phyloP scores from a whole-genome alignment of 805 yeast genomes.

The Starmerella apis region DNA sequence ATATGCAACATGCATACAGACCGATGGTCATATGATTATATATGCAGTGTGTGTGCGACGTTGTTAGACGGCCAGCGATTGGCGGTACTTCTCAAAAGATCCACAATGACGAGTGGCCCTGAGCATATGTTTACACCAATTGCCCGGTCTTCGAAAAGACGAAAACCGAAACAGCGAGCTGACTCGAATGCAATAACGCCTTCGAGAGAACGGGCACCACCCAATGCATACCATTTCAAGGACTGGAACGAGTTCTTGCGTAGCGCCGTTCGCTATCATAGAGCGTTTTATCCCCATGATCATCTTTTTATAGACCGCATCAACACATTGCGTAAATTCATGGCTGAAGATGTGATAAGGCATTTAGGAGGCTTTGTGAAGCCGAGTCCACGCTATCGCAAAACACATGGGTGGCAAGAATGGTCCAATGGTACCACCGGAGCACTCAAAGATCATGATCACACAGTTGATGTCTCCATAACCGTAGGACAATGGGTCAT shows the following conservation, averaged over 20 bases:
- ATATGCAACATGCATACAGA: too few relatives aligned
- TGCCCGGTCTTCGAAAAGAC: too few relatives aligned
- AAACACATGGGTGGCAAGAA: not conserved
- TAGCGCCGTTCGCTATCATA: not conserved
- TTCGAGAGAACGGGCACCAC: too few relatives aligned
- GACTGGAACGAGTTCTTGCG: not conserved
- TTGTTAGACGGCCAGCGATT: too few relatives aligned
- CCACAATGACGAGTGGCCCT: too few relatives aligned
- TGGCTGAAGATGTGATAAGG: not conserved
- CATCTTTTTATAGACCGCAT: not conserved
- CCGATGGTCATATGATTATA: too few relatives aligned
- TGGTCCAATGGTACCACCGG: not conserved
- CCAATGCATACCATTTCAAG: not conserved
- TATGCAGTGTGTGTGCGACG: too few relatives aligned
- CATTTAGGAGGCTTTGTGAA: not conserved
- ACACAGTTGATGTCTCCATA: not conserved
- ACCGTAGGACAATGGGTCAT: not conserved
- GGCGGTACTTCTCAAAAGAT: too few relatives aligned
- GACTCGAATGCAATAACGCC: too few relatives aligned
- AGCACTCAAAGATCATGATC: not conserved
- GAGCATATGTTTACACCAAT: too few relatives aligned
- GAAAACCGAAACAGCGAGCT: too few relatives aligned
- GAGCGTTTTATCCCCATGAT: not conserved
- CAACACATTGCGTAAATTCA: slow-evolving; percentile 1
- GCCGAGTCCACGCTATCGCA: slow-evolving; percentile 1